A percentile compares a stretch with the other conserved stretches of the same genome.
Evolutionary conservation across 73 alveolate species (phyloP).

Genomic region (Paramecium pentaurelia): DNA sequence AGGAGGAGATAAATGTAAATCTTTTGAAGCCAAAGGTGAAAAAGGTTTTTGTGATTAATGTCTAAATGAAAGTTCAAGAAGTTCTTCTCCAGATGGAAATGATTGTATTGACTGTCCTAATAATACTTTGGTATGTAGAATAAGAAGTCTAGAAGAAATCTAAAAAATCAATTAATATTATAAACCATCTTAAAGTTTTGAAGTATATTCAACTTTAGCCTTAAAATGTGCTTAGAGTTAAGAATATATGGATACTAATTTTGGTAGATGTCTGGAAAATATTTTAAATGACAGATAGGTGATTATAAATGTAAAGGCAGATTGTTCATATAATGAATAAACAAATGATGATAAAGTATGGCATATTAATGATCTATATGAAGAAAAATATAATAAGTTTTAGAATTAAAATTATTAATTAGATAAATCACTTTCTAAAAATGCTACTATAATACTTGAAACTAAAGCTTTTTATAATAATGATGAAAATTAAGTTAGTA

Average conservation of each 20-base stretch:
- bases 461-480: not conserved
- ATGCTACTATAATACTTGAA: not conserved
- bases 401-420: too few species aligned
- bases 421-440: not conserved
- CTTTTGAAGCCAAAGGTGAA: not conserved
- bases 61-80: not conserved
- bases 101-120: slow-evolving; percentile 8
- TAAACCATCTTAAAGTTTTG: not conserved
- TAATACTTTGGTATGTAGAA: not conserved
- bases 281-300: not conserved
- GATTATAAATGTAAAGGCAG: not conserved
- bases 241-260: not conserved
- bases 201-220: not conserved
- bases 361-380: not conserved
- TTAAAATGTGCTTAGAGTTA: not conserved
- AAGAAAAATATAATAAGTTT: not conserved
- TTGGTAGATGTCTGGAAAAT: not conserved
- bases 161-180: not conserved
- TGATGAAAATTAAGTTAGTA: not conserved
- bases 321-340: not conserved
- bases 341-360: not conserved
- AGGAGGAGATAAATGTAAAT: not conserved
- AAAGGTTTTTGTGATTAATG: not conserved
- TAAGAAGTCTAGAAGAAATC: not conserved
- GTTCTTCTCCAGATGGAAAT: not conserved